These are phyloP conservation scores for Blastobotrys elegans DNA, from an alignment of 1,139 yeast genomes.

Conservation along the genomic window DNA sequence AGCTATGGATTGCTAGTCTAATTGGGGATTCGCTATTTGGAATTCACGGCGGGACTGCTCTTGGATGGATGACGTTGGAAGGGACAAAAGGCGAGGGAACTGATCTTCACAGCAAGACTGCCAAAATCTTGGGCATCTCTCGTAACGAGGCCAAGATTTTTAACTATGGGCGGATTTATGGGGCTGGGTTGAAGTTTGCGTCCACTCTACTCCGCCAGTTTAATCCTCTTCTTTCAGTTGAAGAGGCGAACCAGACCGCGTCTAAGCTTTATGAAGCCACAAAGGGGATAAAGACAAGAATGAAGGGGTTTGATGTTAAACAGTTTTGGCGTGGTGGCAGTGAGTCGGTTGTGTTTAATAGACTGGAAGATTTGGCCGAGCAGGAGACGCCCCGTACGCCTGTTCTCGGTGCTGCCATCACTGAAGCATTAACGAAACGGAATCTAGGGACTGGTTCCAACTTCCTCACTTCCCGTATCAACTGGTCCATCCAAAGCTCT, in stretches of 20 bases:
- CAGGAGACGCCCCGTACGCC: slow-evolving; percentile 86
- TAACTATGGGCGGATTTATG: slow-evolving; percentile 95
- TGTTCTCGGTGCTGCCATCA: slow-evolving; percentile 87
- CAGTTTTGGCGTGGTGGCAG: slow-evolving; percentile 86
- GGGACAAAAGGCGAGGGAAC: slow-evolving; percentile 90
- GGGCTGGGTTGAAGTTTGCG: slow-evolving; percentile 94
- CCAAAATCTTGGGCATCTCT: slow-evolving; percentile 79
- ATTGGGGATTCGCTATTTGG: slow-evolving; percentile 89
- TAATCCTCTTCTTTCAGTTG: slow-evolving; percentile 64
- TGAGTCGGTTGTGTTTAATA: slow-evolving; percentile 87
- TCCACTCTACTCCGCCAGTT: slow-evolving; percentile 74
- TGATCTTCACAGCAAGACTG: slow-evolving; percentile 93
- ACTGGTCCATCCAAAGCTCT: slow-evolving; percentile 97
- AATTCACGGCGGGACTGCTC: slow-evolving; percentile 91
- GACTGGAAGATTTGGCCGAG: slow-evolving; percentile 81
- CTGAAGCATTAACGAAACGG: slow-evolving; percentile 67
- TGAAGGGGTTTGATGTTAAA: slow-evolving; percentile 35
- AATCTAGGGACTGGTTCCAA: slow-evolving; percentile 52
- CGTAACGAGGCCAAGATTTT: slow-evolving; percentile 92
- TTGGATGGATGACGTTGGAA: slow-evolving; percentile 99
- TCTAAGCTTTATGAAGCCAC: slow-evolving; percentile 68
- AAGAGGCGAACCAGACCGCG: slow-evolving; percentile 66
- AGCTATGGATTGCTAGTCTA: slow-evolving; percentile 94
- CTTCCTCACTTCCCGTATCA: slow-evolving; percentile 84
- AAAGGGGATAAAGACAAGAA: slow-evolving; percentile 56